Base-by-base conservation (phyloP, 2,329 filamentous ascomycete genomes). In the Pseudogymnoascus sp. region DNA sequence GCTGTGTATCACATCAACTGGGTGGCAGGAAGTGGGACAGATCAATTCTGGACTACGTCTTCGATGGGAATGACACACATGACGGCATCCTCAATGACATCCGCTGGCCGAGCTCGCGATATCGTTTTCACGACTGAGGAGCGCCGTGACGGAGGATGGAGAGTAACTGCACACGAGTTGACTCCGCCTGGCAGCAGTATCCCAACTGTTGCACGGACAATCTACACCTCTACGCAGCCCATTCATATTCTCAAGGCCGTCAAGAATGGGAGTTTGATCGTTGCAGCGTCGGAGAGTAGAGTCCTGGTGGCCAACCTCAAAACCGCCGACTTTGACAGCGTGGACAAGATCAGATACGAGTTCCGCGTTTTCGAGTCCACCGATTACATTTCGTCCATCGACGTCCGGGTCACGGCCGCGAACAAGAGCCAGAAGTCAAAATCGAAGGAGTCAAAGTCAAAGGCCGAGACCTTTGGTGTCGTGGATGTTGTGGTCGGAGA, bases 401-500 rank as follows among this genome's bases (percentile, higher is more conserved):
- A 95, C 70, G 72, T 89, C 61, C 82, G 84, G 67, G 75, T 76
- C 63, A 78, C 67, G 21, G 70, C 31, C 7, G 50, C 44, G 33
- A 69, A 65, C 10, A 74, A 73, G 44, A 19, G 37, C 59, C 33
- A 60, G 35, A 70, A 70, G 63, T 70, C 72, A 68, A 73, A 40
- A 11, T 37, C 56, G 68, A 70, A 50, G 23, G 44, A 50, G 44
- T 53, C 50, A 7, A 73, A 72, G 65, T 67, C 65, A 64, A 64
- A 72, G 69, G 38, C 72, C 65, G 68, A 69, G 68, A 65, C 70
- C 15, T 62, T 68, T 19, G 70, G 78, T 3, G 75, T 83, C 9
- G 74, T 95, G n/a, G 88, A 96, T 70, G 75, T 99, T 26, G 88
- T 87, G 3, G 77, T 96, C 62, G 95, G 95, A 61, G 87, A 90